Percentiles rank a stretch among this genome's conserved stretches.
These are phyloP conservation scores for Candida methanosorbosa DNA, from an alignment of 805 yeast genomes.

Conservation along the genomic window DNA sequence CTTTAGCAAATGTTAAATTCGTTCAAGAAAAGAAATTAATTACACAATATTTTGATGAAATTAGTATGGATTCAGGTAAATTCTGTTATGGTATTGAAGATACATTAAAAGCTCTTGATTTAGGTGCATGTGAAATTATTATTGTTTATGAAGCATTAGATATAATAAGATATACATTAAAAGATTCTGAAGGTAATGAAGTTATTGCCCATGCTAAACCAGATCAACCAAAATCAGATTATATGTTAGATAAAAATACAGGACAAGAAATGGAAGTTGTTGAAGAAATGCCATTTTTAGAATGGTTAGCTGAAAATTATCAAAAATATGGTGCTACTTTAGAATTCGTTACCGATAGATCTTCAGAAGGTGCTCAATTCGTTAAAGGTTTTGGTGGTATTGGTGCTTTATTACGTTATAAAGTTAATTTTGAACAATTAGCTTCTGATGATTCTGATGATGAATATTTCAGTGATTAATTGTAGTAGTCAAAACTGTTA, in stretches of 20 bases:
- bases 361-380: constrained; percentile 98
- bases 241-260: constrained; percentile 70
- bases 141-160: constrained; percentile 92
- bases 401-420: constrained; percentile 93
- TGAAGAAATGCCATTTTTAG: constrained; percentile 78
- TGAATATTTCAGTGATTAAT: constrained; percentile 57
- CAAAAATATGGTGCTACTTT: constrained; percentile 88
- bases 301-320: constrained; percentile 98
- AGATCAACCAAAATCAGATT: constrained; percentile 63
- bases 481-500: no score
- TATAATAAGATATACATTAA: constrained; percentile 72
- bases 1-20: constrained; percentile 93
- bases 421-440: constrained; percentile 94
- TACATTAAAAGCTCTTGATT: constrained; percentile 90
- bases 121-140: constrained; percentile 90
- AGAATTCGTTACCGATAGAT: constrained; percentile 94
- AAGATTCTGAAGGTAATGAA: constrained; percentile 74
- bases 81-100: constrained; percentile 97
- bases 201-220: constrained; percentile 68
- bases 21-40: constrained; percentile 97
- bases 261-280: constrained; percentile 90
- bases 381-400: constrained; percentile 98
- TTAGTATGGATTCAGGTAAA: constrained; percentile 93
- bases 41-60: constrained; percentile 90
- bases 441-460: constrained; percentile 87